Evolutionary conservation across 768 basidiomycete species (phyloP).

Genomic region (Boletus pseudopeckii): DNA sequence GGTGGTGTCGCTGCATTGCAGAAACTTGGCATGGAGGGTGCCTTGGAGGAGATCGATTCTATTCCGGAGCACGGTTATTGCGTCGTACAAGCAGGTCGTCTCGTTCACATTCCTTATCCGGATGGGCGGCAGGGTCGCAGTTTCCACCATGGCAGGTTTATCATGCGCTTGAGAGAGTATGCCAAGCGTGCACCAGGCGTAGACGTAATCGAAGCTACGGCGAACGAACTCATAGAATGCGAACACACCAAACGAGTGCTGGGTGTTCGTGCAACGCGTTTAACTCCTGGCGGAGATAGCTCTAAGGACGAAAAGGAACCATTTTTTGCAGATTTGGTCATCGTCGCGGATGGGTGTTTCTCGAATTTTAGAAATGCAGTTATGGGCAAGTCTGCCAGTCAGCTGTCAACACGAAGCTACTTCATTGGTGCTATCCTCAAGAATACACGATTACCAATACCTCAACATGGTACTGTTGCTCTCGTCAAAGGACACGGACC

Average conservation of each 20-base stretch:
- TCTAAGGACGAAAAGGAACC: constrained; percentile 43
- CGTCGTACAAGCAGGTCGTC: constrained; percentile 56
- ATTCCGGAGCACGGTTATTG: constrained; percentile 83
- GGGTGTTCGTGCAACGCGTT: constrained; percentile 61
- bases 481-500: constrained; percentile 81
- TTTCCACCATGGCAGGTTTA: constrained; percentile 93
- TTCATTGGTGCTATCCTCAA: constrained; percentile 86
- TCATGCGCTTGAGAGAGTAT: constrained; percentile 71
- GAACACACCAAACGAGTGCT: constrained; percentile 48
- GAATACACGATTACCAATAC: constrained; percentile 68
- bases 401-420: constrained; percentile 62
- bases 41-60: constrained; percentile 86
- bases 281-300: constrained; percentile 31
- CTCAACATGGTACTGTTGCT: constrained; percentile 79
- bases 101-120: constrained; percentile 90
- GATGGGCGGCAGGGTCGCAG: constrained; percentile 65
- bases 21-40: constrained; percentile 70
- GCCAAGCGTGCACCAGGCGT: constrained; percentile 61
- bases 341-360: constrained; percentile 93
- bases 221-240: constrained; percentile 68
- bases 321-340: constrained; percentile 71
- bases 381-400: constrained; percentile 48
- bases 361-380: constrained; percentile 82
- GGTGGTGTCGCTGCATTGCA: constrained; percentile 78
- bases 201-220: constrained; percentile 82